Percentiles rank a stretch among this genome's conserved stretches.
phyloP scores from a whole-genome alignment of 352 stramenopile genomes.

The Pythium aquatile region DNA sequence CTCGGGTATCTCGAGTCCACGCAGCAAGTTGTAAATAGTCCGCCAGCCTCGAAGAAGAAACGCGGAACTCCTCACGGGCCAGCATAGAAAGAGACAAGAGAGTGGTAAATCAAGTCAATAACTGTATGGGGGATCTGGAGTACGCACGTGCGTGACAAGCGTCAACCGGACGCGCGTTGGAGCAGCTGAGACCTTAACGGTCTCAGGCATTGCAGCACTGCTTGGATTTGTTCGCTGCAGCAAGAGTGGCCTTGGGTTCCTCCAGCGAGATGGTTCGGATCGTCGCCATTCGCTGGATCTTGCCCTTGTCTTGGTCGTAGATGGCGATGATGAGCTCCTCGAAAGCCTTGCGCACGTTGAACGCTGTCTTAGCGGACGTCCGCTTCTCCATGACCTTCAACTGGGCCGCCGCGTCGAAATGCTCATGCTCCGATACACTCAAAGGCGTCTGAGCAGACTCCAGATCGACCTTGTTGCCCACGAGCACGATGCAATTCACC shows the following conservation, averaged over 20 bases:
- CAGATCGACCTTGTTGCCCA: slow-evolving; percentile 81
- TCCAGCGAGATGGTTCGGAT: slow-evolving; percentile 41
- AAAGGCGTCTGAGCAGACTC: slow-evolving; percentile 13
- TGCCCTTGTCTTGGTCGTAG: slow-evolving; percentile 60
- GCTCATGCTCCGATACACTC: slow-evolving; percentile 38
- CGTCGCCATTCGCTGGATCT: slow-evolving; percentile 38
- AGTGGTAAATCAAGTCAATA: slow-evolving; percentile 3
- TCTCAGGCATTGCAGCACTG: slow-evolving; percentile 37
- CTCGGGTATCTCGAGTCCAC: slow-evolving; percentile 46
- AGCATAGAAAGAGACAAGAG: not conserved
- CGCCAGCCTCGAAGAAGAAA: not conserved
- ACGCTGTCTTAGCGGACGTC: slow-evolving; percentile 65
- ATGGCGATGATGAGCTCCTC: slow-evolving; percentile 72
- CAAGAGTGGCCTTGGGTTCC: slow-evolving; percentile 11
- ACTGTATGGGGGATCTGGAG: not conserved
- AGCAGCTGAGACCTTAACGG: not conserved
- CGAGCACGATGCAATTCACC: slow-evolving; percentile 65
- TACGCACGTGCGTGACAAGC: not conserved
- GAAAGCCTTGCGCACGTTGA: slow-evolving; percentile 66
- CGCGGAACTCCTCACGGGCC: too few relatives aligned
- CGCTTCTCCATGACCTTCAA: slow-evolving; percentile 52
- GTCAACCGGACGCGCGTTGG: slow-evolving; percentile 2
- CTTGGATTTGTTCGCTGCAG: slow-evolving; percentile 20
- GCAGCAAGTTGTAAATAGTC: slow-evolving; percentile 23
- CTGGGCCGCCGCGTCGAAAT: slow-evolving; percentile 40